Evolutionary conservation across 352 stramenopile genomes (phyloP).

Genomic region (Nothophytophthora sp.): DNA sequence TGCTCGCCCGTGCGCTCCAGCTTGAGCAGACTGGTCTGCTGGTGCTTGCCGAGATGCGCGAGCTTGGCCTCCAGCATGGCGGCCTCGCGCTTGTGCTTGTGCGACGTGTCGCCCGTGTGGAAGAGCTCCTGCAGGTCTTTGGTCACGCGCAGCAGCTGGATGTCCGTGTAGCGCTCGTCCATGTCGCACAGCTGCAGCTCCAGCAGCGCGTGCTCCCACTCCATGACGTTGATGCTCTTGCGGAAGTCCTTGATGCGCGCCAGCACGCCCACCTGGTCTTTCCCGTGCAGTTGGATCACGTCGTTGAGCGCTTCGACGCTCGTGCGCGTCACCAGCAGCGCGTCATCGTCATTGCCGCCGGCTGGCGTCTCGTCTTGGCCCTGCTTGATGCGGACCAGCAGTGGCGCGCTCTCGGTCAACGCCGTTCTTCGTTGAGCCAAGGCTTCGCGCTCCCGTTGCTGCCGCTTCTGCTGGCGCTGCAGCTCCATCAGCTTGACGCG

Average conservation of each 20-base stretch:
- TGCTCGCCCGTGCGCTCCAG: slow-evolving; percentile 47
- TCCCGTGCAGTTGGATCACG: slow-evolving; percentile 83
- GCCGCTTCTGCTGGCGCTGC: slow-evolving; percentile 23
- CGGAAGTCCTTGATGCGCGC: slow-evolving; percentile 93
- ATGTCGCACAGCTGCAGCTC: slow-evolving; percentile 82
- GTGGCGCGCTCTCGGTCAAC: slow-evolving; percentile 45
- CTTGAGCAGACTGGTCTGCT: slow-evolving; percentile 69
- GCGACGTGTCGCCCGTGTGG: slow-evolving; percentile 74
- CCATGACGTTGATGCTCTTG: slow-evolving; percentile 94
- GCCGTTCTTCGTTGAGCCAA: slow-evolving; percentile 10
- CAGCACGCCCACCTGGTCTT: slow-evolving; percentile 86
- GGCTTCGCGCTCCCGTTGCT: slow-evolving; percentile 19
- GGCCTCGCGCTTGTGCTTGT: slow-evolving; percentile 80
- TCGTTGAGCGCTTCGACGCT: slow-evolving; percentile 89
- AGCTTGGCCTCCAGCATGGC: slow-evolving; percentile 78
- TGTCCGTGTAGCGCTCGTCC: slow-evolving; percentile 92
- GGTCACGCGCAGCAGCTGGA: slow-evolving; percentile 92
- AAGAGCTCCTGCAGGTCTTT: slow-evolving; percentile 93
- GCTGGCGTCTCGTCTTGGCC: slow-evolving; percentile 87
- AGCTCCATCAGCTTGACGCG: slow-evolving; percentile 45
- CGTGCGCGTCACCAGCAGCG: slow-evolving; percentile 73
- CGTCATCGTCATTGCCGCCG: slow-evolving; percentile 55
- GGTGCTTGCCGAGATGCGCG: slow-evolving; percentile 54
- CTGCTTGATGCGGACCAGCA: slow-evolving; percentile 91
- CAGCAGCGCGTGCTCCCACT: slow-evolving; percentile 90